These are phyloP conservation scores for Hippophae rhamnoides DNA, from an alignment of 306 rosid genomes.

Conservation along the genomic window DNA sequence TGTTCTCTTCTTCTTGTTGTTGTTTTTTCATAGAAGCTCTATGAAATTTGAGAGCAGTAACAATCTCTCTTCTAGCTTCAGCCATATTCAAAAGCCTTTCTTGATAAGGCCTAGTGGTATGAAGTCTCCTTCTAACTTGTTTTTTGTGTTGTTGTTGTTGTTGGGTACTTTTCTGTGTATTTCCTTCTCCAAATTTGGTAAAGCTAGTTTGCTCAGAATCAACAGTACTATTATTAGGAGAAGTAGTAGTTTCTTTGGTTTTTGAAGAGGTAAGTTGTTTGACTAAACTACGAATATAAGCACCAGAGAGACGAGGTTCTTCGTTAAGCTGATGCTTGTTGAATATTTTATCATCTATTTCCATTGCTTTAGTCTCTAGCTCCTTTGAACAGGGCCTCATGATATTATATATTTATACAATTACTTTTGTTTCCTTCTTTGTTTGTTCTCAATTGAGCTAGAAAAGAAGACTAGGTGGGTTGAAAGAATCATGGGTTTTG, in stretches of 20 bases:
- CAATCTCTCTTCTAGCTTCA: conserved; percentile 88
- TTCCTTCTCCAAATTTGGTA: conserved; percentile 22
- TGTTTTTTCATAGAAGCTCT: conserved; percentile 80
- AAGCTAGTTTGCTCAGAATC: neutral
- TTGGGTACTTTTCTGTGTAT: conserved; percentile 20
- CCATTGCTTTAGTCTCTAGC: conserved; percentile 27
- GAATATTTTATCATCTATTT: conserved; percentile 25
- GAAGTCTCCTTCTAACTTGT: conserved; percentile 74
- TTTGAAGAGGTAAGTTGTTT: conserved; percentile 56
- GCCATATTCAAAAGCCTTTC: conserved; percentile 80
- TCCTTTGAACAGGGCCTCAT: conserved; percentile 23
- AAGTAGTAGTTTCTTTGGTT: conserved; percentile 26
- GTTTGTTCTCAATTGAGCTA: conserved; percentile 14
- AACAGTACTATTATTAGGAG: too few relatives aligned
- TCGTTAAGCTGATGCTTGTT: conserved; percentile 21
- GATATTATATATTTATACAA: conserved; percentile 16
- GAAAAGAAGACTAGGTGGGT: conserved; percentile 32
- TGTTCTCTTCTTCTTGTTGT: conserved; percentile 24
- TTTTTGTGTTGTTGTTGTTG: conserved; percentile 47
- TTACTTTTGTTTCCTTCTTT: too few relatives aligned
- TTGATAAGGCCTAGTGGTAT: conserved; percentile 62
- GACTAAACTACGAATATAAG: conserved; percentile 60
- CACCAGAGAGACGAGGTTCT: conserved; percentile 52
- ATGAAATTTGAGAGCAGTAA: conserved; percentile 75
- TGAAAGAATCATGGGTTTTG: conserved; percentile 48